Base-by-base conservation (phyloP, 805 yeast species). In the Candida corydali region DNA sequence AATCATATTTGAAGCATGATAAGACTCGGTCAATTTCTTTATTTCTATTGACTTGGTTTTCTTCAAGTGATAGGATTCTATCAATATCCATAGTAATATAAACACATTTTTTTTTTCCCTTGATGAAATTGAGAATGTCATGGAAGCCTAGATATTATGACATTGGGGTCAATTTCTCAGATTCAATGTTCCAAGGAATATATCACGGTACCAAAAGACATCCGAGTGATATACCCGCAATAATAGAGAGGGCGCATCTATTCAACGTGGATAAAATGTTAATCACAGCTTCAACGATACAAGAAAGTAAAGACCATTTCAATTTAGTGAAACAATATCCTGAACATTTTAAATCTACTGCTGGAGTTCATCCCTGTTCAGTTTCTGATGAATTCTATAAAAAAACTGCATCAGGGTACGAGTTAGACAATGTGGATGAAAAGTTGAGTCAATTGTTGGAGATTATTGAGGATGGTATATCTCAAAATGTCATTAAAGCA, bases 351-450 rank as follows among this genome's bases (percentile, higher is more conserved):
- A 73, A 63, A 42, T 76, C 84, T 17, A 93, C 98, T 0, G 89
- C 80, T 2, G 98, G 99, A 9, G 94, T 91, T 2, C 99, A 93
- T 63, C 99, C 99, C 0, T 91, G 98, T 59, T 69, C 82, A 12
- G 95, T 88, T 0, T 67, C 70, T 9, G 46, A 46, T 28, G 73
- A 67, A 37, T 68, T 66, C 44, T 67, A 61, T 37, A 49, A 45
- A 3, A 40, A 57, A 17, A 38, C 44, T 5, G 49, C 40, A 7
- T 44, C 40, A 7, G 43, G 45, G 8, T 26, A 32, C 39, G n/a
- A 36, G 32, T 49, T 55, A 23, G 52, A 51, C 10, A 56, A 58
- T 29, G 57, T 59, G 2, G 68, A 59, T 3, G 49, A 49, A 2
- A 80, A 80, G 46, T 52, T 85, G 24, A 49, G 55, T 3, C 54